These are phyloP conservation scores for Carex arenaria DNA, from an alignment of 202 grass and related monocot species.

Conservation along the genomic window DNA sequence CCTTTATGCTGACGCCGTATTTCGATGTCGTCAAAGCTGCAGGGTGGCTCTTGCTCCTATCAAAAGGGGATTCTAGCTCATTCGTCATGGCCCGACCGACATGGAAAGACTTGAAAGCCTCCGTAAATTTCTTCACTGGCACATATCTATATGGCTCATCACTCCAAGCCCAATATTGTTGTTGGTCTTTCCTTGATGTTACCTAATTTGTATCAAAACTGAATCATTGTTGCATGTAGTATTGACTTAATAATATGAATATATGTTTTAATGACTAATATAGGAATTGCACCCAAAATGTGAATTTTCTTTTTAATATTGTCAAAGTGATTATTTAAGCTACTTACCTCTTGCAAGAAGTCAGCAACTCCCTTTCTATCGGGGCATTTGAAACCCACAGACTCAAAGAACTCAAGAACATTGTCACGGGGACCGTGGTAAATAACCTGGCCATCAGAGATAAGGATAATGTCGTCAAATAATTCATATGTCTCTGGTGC, in stretches of 20 bases:
- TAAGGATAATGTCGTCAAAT: no score
- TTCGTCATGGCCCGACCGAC: slow-evolving; percentile 1
- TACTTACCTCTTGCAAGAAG: slow-evolving; percentile 70
- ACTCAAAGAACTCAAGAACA: no score
- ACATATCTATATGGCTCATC: slow-evolving; percentile 34
- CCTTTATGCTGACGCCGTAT: slow-evolving; percentile 28
- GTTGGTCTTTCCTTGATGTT: slow-evolving; percentile 43
- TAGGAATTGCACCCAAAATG: no score
- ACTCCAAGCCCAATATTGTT: slow-evolving; percentile 33
- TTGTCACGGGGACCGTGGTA: no score
- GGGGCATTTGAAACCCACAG: slow-evolving; percentile 56
- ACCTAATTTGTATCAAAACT: slow-evolving; percentile 26
- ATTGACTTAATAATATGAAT: no score
- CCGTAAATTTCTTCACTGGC: slow-evolving; percentile 32
- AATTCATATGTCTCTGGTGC: no score
- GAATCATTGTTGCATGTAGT: no score
- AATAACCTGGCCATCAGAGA: no score
- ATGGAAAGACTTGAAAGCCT: slow-evolving; percentile 37
- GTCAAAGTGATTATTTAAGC: neutral
- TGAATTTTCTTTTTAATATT: no score
- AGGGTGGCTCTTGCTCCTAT: slow-evolving; percentile 26
- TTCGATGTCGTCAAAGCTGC: slow-evolving; percentile 29
- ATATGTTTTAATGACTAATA: no score
- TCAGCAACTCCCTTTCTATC: slow-evolving; percentile 63
- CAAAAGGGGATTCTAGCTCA: slow-evolving; percentile 28